Conservation (phyloP, 352 stramenopile genomes). For the Globisporangium nodosum region DNA sequence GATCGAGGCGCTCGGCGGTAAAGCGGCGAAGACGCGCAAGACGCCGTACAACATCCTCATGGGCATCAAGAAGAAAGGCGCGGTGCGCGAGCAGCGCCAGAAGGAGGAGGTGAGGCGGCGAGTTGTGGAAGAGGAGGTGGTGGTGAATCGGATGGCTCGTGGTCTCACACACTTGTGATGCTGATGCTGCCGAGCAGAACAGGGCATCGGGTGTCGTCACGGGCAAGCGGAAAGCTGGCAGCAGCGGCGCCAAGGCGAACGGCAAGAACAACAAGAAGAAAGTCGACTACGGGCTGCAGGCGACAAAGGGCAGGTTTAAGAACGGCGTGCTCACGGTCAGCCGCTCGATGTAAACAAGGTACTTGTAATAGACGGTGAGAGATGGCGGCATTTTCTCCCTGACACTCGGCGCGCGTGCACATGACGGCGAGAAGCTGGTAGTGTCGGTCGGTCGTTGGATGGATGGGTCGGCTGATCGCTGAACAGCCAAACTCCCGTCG, state of each 20-base stretch:
- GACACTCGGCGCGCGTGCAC: background rate
- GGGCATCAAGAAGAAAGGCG: conserved; percentile 61
- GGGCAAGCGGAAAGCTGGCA: conserved; percentile 50
- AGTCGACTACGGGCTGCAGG: conserved; percentile 68
- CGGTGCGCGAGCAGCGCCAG: conserved; percentile 40
- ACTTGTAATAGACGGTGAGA: background rate
- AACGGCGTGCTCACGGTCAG: conserved; percentile 69
- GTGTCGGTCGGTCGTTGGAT: background rate
- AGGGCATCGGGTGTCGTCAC: conserved; percentile 68
- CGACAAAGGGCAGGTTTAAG: conserved; percentile 70
- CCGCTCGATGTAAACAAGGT: conserved; percentile 14
- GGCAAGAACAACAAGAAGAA: conserved; percentile 59
- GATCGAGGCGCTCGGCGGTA: conserved; percentile 63
- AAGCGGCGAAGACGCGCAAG: conserved; percentile 45
- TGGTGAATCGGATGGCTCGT: too few relatives aligned
- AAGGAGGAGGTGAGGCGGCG: conserved; percentile 45
- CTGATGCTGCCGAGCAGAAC: conserved; percentile 24
- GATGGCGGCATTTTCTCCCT: background rate
- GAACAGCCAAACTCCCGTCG: background rate
- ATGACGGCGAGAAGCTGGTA: background rate
- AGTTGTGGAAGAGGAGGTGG: background rate
- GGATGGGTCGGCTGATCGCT: background rate
- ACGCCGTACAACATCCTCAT: conserved; percentile 74
- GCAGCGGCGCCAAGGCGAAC: conserved; percentile 33
- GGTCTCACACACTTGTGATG: background rate